These are phyloP conservation scores for Ettlia oleoabundans DNA, from an alignment of 139 green algal species.

Conservation along the genomic window DNA sequence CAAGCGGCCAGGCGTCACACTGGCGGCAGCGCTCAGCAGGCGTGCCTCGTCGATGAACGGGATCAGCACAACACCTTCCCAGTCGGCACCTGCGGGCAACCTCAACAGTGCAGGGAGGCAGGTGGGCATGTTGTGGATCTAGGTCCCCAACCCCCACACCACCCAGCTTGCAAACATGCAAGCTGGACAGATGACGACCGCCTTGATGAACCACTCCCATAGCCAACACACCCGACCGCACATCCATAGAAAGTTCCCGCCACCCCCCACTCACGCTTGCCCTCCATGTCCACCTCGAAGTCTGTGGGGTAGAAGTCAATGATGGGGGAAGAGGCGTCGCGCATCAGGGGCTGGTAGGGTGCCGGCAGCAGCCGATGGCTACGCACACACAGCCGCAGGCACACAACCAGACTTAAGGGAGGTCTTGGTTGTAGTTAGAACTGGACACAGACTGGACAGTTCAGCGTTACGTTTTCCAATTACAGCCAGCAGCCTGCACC, in stretches of 20 bases:
- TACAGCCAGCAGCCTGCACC: no score
- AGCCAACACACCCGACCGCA: no score
- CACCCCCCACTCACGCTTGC: constrained; percentile 71
- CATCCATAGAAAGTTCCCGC: no score
- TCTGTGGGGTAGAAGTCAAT: constrained; percentile 87
- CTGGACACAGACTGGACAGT: no score
- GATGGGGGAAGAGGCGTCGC: constrained; percentile 78
- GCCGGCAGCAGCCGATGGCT: constrained; percentile 77
- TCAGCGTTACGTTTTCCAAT: no score
- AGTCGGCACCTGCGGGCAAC: constrained; percentile 66
- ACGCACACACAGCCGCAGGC: no score
- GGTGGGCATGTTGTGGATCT: no score
- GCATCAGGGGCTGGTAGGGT: constrained; percentile 85
- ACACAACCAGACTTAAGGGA: no score
- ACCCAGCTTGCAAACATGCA: no score
- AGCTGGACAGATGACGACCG: no score
- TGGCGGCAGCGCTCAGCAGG: constrained; percentile 66
- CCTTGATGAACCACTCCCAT: background rate
- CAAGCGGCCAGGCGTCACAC: constrained; percentile 53
- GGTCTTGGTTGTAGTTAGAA: no score
- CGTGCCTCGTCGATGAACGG: constrained; percentile 79
- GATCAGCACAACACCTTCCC: constrained; percentile 88
- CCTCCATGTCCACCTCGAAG: constrained; percentile 90
- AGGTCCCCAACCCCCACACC: no score
- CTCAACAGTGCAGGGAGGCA: background rate